Conservation (phyloP, 2,329 filamentous ascomycete species). For the Colletotrichum cordylinicola region DNA sequence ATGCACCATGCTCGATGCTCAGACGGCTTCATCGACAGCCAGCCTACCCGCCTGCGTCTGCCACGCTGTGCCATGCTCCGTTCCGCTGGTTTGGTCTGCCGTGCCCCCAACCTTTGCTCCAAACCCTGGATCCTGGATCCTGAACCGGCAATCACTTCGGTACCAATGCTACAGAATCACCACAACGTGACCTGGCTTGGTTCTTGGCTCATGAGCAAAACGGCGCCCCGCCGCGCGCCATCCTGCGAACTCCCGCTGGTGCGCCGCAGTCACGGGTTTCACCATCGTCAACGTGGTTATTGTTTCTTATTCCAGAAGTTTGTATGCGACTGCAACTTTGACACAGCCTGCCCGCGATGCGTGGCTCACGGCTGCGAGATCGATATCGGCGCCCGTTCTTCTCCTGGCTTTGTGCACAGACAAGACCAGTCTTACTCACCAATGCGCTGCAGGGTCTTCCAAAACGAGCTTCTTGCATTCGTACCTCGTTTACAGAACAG, state of each 20-base stretch:
- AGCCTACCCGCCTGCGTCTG: background rate
- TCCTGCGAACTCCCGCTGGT: background rate
- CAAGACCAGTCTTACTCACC: background rate
- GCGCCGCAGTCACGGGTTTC: conserved; percentile 6
- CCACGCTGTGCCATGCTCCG: background rate
- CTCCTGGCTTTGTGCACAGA: background rate
- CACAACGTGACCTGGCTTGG: background rate
- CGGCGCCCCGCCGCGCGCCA: background rate
- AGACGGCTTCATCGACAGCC: background rate
- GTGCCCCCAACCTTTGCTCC: background rate
- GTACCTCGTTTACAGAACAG: background rate
- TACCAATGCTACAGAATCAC: background rate
- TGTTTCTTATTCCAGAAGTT: background rate
- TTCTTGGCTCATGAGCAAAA: background rate
- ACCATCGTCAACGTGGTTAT: background rate
- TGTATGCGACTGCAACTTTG: background rate
- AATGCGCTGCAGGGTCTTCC: background rate
- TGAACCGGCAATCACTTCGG: background rate
- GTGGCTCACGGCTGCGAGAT: background rate
- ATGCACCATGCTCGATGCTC: conserved; percentile 2
- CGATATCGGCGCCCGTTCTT: background rate
- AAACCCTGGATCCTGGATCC: background rate
- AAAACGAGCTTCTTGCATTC: background rate
- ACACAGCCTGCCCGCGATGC: background rate
- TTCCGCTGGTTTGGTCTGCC: background rate